Evolutionary conservation across 371 early-diverging fungal genomes (phyloP).

Genomic region (Mucor saturninus): DNA sequence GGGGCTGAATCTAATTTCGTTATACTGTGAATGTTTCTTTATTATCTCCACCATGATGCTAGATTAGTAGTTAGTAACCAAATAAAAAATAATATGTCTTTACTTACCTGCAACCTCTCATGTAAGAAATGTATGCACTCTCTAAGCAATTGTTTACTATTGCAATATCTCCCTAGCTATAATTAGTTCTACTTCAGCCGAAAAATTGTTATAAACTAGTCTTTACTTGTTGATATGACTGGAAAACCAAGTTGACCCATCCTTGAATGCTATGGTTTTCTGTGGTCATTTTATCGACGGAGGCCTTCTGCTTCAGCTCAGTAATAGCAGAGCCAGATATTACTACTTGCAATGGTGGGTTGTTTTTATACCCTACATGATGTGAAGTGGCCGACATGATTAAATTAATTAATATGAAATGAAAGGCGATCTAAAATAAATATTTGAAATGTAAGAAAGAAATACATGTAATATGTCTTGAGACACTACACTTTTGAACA

Average conservation of each 20-base stretch:
- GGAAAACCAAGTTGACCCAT: slow-evolving; percentile 24
- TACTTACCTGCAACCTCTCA: slow-evolving; percentile 37
- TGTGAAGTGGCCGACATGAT: slow-evolving; percentile 11
- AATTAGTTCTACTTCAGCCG: not conserved
- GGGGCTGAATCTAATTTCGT: slow-evolving; percentile 18
- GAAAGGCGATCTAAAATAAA: too few relatives aligned
- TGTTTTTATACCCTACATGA: slow-evolving; percentile 6
- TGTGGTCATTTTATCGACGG: slow-evolving; percentile 20
- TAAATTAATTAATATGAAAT: not conserved
- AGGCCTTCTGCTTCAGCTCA: slow-evolving; percentile 27
- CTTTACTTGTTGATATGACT: slow-evolving; percentile 27
- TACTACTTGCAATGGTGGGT: not conserved
- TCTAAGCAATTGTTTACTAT: slow-evolving; percentile 25
- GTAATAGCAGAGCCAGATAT: slow-evolving; percentile 10
- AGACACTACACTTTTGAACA: too few relatives aligned
- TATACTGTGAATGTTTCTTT: slow-evolving; percentile 23
- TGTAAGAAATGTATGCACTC: slow-evolving; percentile 36
- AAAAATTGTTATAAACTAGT: not conserved
- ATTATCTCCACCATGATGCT: slow-evolving; percentile 37
- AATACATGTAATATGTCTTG: too few relatives aligned
- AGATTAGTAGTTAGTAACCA: not conserved
- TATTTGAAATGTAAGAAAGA: too few relatives aligned
- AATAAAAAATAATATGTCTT: not conserved
- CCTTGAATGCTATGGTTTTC: slow-evolving; percentile 21
- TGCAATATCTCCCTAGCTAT: slow-evolving; percentile 30